Evolutionary conservation across 148 eudicot genomes (phyloP), one percentile per base, ranked within the genome.

Genomic region (Persicaria maculosa): DNA sequence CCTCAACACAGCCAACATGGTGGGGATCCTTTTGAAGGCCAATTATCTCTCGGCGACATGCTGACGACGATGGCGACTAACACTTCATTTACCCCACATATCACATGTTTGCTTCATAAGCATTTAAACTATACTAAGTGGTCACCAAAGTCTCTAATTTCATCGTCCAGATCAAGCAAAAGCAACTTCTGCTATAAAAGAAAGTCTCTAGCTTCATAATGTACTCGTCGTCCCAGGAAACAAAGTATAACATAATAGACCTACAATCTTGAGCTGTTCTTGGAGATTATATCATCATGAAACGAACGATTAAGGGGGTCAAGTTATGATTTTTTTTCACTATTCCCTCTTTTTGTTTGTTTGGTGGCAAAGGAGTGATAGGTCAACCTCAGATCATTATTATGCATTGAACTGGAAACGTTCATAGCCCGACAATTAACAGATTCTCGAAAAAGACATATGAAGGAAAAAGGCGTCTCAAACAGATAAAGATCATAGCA

Each of bases 1-100:
- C 72, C 67, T 73, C 83, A 71, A 22, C 53, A 62, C 81, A 74
- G 74, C 65, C 68, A 59, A 68, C 46, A 54, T n/a, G 75, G 74
- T 79, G 80, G 72, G 44, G 74, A 77, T 57, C 76, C 43, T 20
- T 52, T n/a, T 16, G 62, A 1, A 50, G 70, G 70, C 57, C 57
- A 53, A 53, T 53, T 53, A 53, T 53, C 62, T 57, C 57, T 12
- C 53, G 40, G 40, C 53, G 6, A 53, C 57, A 53, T 14, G 57
- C n/a, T 19, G 62, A 6, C 20, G 1, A 2, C 20, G 64, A 58
- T 31, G 64, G 31, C 20, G 64, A 58, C 64, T 58, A 58, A 58
- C 64, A 58, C 64, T 17, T 53, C 57, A 53, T 53, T 53, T 53
- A 17, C 62, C 62, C 62, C 62, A 54, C 59, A 57, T 31, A 5